Evolutionary conservation across 768 basidiomycete genomes (phyloP), one percentile per base, ranked within the genome.

Genomic region (Dioszegia crocea): DNA sequence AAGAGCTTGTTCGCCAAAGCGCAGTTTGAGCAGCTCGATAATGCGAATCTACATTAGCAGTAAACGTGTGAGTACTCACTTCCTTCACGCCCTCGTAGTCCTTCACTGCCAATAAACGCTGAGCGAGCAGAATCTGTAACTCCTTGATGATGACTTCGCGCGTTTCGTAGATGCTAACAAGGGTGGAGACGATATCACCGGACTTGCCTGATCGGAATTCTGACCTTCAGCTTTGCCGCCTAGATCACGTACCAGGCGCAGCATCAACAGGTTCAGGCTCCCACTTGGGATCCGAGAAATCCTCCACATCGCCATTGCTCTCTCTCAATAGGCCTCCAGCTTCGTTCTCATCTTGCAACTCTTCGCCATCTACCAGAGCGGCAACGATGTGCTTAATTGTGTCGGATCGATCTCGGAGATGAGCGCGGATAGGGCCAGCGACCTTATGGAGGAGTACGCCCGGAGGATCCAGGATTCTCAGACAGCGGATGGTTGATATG

Each of bases 151-250:
- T 97, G 9, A 97, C 83, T 65, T 97, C 96, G 71, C 91, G 89
- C 1, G 93, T 93, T 73, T 97, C 92, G 67, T 97, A 98, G 64
- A 98, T 98, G 74, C 89, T 91, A 65, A 98, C 92, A 0, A 98
- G 85, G 0, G 94, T 94, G 74, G 90, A 93, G 70, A 98, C 87
- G 61, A 98, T 86, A 70, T 98, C 96, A 66, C 88, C 88, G 0
- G 89, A 85, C 73, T 89, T 92, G 71, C 88, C 92, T 1, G 89
- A 84, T 33, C 91, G 83, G 79, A 96, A 99, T 64, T 92, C 94
- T 92, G 76, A 17, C 2, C 1, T 19, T 53, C 36, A 53, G 51
- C 45, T 6, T 6, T 2, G 17, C n/a, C 38, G 17, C 3, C 21
- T 3, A 27, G 17, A 16, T 11, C 6, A 71, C 80, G 57, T 63